Evolutionary conservation across 139 green algal species (phyloP), one percentile per base, ranked within the genome.

Genomic region (Chlamydomonas sphaeroides): DNA sequence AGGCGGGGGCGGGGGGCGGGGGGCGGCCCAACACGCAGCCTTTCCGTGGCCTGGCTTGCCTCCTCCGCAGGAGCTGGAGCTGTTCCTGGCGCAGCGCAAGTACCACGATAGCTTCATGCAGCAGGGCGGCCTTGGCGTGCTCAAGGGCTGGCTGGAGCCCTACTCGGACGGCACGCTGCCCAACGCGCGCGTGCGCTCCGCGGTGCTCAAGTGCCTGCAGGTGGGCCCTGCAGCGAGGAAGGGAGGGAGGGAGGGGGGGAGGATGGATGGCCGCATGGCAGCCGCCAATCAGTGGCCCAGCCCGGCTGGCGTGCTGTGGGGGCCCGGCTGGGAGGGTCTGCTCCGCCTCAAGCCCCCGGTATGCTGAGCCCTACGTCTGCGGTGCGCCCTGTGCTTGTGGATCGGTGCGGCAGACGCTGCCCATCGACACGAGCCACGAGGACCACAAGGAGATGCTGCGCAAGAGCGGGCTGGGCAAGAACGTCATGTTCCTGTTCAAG

Each of bases 71-170:
- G 85, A 89, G 39, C 28, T 85, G 49, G 80, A 87, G 59, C 41
- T 73, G 23, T 87, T 89, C 61, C 38, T 89, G 73, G 79, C 79
- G 20, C 84, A 89, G 85, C 69, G 68, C 35, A 89, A 92, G 68
- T 89, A 90, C 59, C 89, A 92, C 56, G 79, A 88, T 78, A 59
- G 79, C 67, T 92, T 92, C 48, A 68, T 92, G n/a, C 25, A 56
- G 39, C 62, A 75, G 30, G 89, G 89, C 30, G 81, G 87, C 17
- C 86, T 92, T 68, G 86, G 89, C 15, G 78, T 86, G 74, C 71
- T 92, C 70, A 91, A 91, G 80, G 75, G 84, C 18, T 92, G 89
- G 89, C 69, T 92, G 65, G 84, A 90, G 81, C 89, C 89, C 6
- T 91, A 91, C 80, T 32, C 25, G 15, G 85, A 92, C 41, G 89